A percentile compares a stretch with the other conserved stretches of the same genome.
phyloP scores from a whole-genome alignment of 2,329 filamentous ascomycete species.

The Fusarium cyanostomum region DNA sequence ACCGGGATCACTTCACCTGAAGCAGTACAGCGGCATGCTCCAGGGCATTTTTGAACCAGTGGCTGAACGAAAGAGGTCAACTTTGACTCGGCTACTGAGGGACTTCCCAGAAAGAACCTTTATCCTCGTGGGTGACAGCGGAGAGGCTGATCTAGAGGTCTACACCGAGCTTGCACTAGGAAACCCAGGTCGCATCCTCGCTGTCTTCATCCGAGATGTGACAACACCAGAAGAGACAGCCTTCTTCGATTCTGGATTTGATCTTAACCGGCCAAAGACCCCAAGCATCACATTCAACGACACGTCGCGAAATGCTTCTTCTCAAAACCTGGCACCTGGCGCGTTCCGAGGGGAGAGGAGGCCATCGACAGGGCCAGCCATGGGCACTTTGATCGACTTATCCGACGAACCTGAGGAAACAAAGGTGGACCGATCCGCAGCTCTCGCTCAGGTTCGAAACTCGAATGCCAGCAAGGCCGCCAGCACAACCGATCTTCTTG shows the following conservation, averaged over 20 bases:
- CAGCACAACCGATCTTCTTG: constrained; percentile 46
- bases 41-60: constrained; percentile 99
- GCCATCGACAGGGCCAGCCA: constrained; percentile 51
- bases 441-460: constrained; percentile 44
- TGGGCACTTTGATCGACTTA: constrained; percentile 70
- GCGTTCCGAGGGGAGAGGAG: constrained; percentile 33
- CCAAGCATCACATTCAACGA: constrained; percentile 43
- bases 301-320: constrained; percentile 31
- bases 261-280: constrained; percentile 41
- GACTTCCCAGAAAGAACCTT: constrained; percentile 94
- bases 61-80: constrained; percentile 90
- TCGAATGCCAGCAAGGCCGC: constrained; percentile 27
- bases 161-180: constrained; percentile 92
- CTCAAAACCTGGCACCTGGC: constrained; percentile 41
- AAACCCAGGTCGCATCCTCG: constrained; percentile 83
- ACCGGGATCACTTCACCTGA: constrained; percentile 89
- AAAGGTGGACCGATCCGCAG: constrained; percentile 48
- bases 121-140: constrained; percentile 92
- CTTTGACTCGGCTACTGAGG: constrained; percentile 82
- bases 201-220: constrained; percentile 94
- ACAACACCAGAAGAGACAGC: constrained; percentile 77
- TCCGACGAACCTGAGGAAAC: constrained; percentile 60
- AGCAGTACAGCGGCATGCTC: constrained; percentile 96
- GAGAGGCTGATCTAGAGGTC: constrained; percentile 95
- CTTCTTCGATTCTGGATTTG: constrained; percentile 77